Evolutionary conservation across 345 rosid species (phyloP).

Genomic region (Arabidopsis suecica): DNA sequence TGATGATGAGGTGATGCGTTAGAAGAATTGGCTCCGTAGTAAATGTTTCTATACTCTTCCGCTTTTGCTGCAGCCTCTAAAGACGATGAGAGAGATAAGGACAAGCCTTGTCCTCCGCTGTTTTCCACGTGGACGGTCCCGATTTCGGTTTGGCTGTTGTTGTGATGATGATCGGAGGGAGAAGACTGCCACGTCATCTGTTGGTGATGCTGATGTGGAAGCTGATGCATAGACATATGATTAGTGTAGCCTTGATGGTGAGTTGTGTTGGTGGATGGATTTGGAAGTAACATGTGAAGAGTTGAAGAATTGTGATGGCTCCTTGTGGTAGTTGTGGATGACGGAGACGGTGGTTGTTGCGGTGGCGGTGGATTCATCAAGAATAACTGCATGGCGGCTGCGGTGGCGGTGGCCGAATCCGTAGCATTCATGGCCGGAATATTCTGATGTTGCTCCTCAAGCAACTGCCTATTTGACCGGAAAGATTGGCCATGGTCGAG

Average conservation of each 20-base stretch:
- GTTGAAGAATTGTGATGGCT: conserved; percentile 60
- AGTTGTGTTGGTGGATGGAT: conserved; percentile 46
- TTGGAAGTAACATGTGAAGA: conserved; percentile 88
- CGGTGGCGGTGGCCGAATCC: conserved; percentile 51
- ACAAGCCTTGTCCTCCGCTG: conserved; percentile 74
- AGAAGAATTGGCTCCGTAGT: conserved; percentile 37
- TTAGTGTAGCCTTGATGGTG: conserved; percentile 51
- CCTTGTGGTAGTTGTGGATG: conserved; percentile 41
- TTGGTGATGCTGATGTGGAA: conserved; percentile 55
- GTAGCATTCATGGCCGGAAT: conserved; percentile 72
- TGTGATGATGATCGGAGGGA: conserved; percentile 49
- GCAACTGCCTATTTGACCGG: conserved; percentile 41
- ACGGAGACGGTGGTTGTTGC: conserved; percentile 75
- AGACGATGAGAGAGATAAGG: conserved; percentile 80
- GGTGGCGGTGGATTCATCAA: conserved; percentile 88
- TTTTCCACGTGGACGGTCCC: conserved; percentile 58
- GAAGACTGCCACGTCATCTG: conserved; percentile 66
- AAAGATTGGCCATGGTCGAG: conserved; percentile 44
- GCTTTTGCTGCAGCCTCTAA: conserved; percentile 82
- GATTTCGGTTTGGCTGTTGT: conserved; percentile 54
- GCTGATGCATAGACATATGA: conserved; percentile 47
- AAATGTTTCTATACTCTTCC: conserved; percentile 65
- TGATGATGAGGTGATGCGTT: conserved; percentile 40
- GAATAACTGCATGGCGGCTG: conserved; percentile 94
- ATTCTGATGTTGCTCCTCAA: conserved; percentile 67